Evolutionary conservation across 306 rosid genomes (phyloP).

Genomic region (Cucurbita pepo): DNA sequence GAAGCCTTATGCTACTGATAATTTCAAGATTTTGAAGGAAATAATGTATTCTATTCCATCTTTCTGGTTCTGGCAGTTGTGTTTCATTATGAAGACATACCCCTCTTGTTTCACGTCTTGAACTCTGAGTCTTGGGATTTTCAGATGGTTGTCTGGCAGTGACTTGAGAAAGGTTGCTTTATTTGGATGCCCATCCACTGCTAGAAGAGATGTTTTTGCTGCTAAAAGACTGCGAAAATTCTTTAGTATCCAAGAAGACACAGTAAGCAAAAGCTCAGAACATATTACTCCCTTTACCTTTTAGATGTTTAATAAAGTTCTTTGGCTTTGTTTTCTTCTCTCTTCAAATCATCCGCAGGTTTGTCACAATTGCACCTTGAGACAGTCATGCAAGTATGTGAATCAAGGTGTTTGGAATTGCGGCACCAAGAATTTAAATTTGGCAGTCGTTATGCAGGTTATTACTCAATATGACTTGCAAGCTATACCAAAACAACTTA

Average conservation of each 20-base stretch:
- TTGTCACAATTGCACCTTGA: constrained; percentile 28
- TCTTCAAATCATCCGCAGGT: constrained; percentile 16
- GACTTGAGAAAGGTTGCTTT: constrained; percentile 47
- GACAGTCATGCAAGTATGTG: constrained; percentile 26
- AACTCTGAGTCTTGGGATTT: constrained; percentile 14
- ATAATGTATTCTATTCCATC: background rate
- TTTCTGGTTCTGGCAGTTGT: background rate
- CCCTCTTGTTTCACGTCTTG: background rate
- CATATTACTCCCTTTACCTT: background rate
- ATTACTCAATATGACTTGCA: constrained; percentile 38
- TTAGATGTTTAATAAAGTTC: too few relatives aligned
- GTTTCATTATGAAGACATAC: background rate
- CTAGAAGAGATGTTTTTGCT: constrained; percentile 20
- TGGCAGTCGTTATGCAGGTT: constrained; percentile 29
- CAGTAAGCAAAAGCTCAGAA: constrained; percentile 9
- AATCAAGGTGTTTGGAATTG: constrained; percentile 42
- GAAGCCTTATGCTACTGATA: background rate
- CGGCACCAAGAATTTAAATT: constrained; percentile 23
- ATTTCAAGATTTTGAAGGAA: background rate
- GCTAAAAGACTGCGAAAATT: constrained; percentile 52
- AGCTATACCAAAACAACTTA: constrained; percentile 26
- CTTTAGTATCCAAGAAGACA: constrained; percentile 46
- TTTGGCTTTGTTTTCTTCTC: background rate
- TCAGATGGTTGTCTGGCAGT: constrained; percentile 73
- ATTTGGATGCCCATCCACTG: constrained; percentile 55